A percentile compares a stretch with the other conserved stretches of the same genome.
phyloP scores from a whole-genome alignment of 805 yeast species.

The Ogataea pilisensis region DNA sequence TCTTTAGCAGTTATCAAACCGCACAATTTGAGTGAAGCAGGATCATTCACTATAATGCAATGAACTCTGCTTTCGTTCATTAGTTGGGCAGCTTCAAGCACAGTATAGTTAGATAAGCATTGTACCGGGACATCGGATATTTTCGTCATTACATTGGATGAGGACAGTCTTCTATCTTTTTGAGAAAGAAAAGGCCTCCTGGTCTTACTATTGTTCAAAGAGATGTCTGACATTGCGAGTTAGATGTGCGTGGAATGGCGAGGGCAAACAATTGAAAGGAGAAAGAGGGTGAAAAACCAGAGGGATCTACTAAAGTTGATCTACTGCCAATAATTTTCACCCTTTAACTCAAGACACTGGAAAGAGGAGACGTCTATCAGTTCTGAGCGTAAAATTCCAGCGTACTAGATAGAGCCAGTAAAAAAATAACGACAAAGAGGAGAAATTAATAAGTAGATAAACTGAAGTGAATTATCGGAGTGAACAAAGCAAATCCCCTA shows the following conservation, averaged over 20 bases:
- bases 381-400: too few species aligned
- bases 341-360: too few species aligned
- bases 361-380: too few species aligned
- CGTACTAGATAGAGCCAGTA: too few species aligned
- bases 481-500: too few species aligned
- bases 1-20: constrained; percentile 45
- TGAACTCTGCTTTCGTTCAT: constrained; percentile 39
- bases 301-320: too few species aligned
- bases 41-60: constrained; percentile 36
- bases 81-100: constrained; percentile 30
- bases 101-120: constrained; percentile 32
- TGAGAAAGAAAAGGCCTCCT: constrained; percentile 5
- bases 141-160: constrained; percentile 19
- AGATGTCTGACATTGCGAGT: background rate
- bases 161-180: constrained; percentile 2
- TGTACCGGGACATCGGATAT: constrained; percentile 36
- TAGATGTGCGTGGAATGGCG: background rate
- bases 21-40: constrained; percentile 24
- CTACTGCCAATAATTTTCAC: too few species aligned
- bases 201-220: background rate
- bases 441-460: too few species aligned
- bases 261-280: too few species aligned
- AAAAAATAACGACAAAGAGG: too few species aligned
- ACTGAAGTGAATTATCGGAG: too few species aligned
- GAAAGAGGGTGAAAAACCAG: too few species aligned